These are phyloP conservation scores for Hypoxylon intermedium DNA, from an alignment of 495 filamentous ascomycete species.

Conservation along the genomic window DNA sequence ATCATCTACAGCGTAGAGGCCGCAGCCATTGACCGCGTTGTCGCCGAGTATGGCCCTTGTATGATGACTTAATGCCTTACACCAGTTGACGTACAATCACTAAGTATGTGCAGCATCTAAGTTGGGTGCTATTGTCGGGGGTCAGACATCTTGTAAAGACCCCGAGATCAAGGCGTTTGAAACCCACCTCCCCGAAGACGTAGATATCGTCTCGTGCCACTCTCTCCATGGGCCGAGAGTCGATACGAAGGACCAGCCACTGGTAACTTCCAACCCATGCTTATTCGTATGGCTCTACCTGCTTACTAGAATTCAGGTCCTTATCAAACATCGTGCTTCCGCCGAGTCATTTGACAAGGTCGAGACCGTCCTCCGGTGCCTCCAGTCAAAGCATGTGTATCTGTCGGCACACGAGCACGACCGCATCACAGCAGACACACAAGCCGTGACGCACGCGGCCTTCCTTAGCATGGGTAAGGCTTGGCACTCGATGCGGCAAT, in stretches of 20 bases:
- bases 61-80: constrained; percentile 53
- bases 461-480: constrained; percentile 97
- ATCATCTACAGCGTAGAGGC: constrained; percentile 99
- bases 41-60: constrained; percentile 89
- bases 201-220: constrained; percentile 95
- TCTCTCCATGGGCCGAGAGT: constrained; percentile 94
- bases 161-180: constrained; percentile 96
- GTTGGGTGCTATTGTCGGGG: constrained; percentile 90
- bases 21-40: constrained; percentile 82
- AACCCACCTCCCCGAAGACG: constrained; percentile 81
- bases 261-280: constrained; percentile 59
- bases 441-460: constrained; percentile 96
- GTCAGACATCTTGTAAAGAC: constrained; percentile 97
- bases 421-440: constrained; percentile 96
- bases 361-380: constrained; percentile 77
- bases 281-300: background rate
- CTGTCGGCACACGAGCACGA: constrained; percentile 88
- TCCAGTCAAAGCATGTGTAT: constrained; percentile 81
- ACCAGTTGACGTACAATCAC: constrained; percentile 6
- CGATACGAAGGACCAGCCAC: constrained; percentile 82
- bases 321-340: constrained; percentile 91
- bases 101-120: constrained; percentile 74
- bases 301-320: constrained; percentile 58
- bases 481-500: constrained; percentile 90
- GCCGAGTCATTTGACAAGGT: constrained; percentile 78